Evolutionary conservation across 2,329 filamentous ascomycete genomes (phyloP).

Genomic region (Aspergillus phoenicis): DNA sequence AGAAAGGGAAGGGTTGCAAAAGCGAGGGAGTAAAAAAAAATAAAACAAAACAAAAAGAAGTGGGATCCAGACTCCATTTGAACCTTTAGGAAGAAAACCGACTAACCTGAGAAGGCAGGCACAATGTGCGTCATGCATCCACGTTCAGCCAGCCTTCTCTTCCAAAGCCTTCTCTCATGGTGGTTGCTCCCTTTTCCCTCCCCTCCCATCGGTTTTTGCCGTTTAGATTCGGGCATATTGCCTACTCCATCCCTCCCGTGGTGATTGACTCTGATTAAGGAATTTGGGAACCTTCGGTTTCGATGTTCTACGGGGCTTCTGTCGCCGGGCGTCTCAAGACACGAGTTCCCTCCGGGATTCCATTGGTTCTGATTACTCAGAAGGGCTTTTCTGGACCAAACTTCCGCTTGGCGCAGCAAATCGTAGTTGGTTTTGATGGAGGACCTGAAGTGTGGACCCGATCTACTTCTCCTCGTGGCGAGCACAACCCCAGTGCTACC

Average conservation of each 20-base stretch:
- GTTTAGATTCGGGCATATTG: background rate
- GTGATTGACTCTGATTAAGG: background rate
- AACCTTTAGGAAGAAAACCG: conserved; percentile 6
- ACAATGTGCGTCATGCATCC: conserved; percentile 18
- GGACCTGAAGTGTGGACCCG: conserved; percentile 20
- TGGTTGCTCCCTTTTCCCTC: background rate
- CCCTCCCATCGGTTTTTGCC: background rate
- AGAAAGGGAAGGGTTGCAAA: conserved; percentile 1
- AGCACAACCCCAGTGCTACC: conserved; percentile 13
- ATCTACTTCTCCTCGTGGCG: conserved; percentile 24
- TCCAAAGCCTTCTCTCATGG: background rate
- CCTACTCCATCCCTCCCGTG: background rate
- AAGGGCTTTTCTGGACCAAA: background rate
- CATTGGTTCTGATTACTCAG: conserved; percentile 2
- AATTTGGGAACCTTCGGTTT: background rate
- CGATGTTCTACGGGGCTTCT: conserved; percentile 5
- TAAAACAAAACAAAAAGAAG: background rate
- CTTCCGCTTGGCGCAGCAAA: conserved; percentile 12
- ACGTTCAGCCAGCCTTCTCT: conserved; percentile 13
- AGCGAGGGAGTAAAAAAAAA: background rate
- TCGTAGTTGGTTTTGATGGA: conserved; percentile 12
- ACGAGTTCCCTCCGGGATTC: background rate
- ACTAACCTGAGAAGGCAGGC: conserved; percentile 17
- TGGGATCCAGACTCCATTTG: conserved; percentile 12
- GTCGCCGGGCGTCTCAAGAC: background rate